Conservation (phyloP, 495 filamentous ascomycete species). For the Neurospora intermedia region DNA sequence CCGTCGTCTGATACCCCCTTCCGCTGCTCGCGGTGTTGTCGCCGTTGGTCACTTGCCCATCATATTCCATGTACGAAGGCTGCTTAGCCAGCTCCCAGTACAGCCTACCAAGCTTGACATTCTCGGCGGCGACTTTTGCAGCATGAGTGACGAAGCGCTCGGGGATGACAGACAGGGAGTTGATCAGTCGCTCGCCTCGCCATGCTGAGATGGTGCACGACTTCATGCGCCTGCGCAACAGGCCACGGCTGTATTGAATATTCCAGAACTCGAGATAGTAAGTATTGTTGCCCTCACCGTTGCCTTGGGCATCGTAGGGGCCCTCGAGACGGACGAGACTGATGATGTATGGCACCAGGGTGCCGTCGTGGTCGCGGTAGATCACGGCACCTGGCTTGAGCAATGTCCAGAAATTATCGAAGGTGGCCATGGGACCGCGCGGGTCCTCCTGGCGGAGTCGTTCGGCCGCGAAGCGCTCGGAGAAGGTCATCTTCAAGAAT, state of each 20-base stretch:
- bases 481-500: constrained; percentile 20
- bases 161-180: constrained; percentile 22
- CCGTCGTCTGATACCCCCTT: constrained; percentile 13
- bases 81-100: constrained; percentile 29
- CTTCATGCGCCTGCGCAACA: constrained; percentile 21
- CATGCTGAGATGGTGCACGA: constrained; percentile 18
- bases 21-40: constrained; percentile 1
- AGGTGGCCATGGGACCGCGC: constrained; percentile 20
- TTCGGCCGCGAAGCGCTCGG: constrained; percentile 21
- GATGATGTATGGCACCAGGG: constrained; percentile 23
- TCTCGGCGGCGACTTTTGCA: constrained; percentile 11
- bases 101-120: constrained; percentile 20
- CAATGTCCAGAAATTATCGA: constrained; percentile 26
- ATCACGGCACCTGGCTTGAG: constrained; percentile 27
- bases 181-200: constrained; percentile 24
- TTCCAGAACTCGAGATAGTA: constrained; percentile 26
- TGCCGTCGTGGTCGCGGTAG: constrained; percentile 20
- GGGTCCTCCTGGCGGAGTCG: constrained; percentile 16
- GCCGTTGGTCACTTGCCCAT: constrained; percentile 17
- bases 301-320: background rate
- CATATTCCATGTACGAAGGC: constrained; percentile 27
- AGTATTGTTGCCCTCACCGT: background rate
- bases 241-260: constrained; percentile 15
- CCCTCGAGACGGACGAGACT: constrained; percentile 7
- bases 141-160: constrained; percentile 22